Evolutionary conservation across 2,329 filamentous ascomycete species (phyloP), one percentile per base, ranked within the genome.

Genomic region (Neonectria neomacrospora): DNA sequence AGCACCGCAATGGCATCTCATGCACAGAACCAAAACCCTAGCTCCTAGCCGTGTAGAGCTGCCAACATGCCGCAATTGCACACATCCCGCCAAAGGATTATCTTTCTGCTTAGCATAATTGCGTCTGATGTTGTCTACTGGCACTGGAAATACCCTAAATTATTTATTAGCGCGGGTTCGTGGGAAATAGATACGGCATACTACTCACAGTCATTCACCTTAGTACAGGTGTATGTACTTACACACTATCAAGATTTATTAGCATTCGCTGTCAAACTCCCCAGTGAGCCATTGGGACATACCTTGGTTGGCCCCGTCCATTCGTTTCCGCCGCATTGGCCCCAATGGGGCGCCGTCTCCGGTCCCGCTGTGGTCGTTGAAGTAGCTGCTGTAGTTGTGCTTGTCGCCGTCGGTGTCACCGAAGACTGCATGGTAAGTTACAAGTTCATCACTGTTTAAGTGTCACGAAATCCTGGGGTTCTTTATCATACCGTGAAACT

Each of bases 171-270:
- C 20, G 47, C 5, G 3, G 14, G 6, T 8, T 28, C 11, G 14
- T n/a, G 11, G 44, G 28, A 41, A 12, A 9, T 28, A 9, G 14
- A 37, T 11, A 22, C 2, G 3, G 26, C 3, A 11, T 1, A 20
- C 0, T 1, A 61, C 67, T 37, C 11, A 66, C 68, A 70, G 10
- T 70, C 67, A 16, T 70, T 69, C 1, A 66, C 48, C 16, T 60
- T 63, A 5, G 66, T 18, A 26, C 68, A 70, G 11, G 34, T 66
- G 12, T 53, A 54, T 4, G 65, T 42, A 18, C 42, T 63, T 9
- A 23, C 63, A 20, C 68, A 70, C 68, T 70, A 26, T 2, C 2
- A 51, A 30, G 22, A 10, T 0, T 18, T 5, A 10, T 64, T 12
- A 63, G 42, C 50, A 58, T 14, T 14, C 16, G 18, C 4, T 2